These are phyloP conservation scores for Kwoniella heveanensis DNA, from an alignment of 768 basidiomycete species.

Conservation along the genomic window DNA sequence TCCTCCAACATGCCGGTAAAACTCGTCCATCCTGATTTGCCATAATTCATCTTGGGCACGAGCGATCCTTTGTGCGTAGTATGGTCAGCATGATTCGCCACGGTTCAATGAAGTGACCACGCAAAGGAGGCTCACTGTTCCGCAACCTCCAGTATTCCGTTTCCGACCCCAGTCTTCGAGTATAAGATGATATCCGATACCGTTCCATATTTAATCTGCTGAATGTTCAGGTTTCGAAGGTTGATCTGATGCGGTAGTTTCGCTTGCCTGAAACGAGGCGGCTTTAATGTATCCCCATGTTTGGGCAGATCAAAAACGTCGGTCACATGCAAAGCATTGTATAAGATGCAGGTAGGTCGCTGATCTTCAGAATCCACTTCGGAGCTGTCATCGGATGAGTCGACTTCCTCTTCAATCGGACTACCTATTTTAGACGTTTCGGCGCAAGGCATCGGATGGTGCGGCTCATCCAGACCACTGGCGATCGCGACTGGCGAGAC, in stretches of 20 bases:
- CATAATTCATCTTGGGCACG: conserved; percentile 52
- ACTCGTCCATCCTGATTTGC: conserved; percentile 42
- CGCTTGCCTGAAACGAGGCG: conserved; percentile 38
- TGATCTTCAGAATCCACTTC: conserved; percentile 30
- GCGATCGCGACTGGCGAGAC: conserved; percentile 26
- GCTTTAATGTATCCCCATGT: neutral
- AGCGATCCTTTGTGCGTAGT: conserved; percentile 36
- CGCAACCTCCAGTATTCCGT: conserved; percentile 49
- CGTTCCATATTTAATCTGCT: conserved; percentile 56
- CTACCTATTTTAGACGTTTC: conserved; percentile 6
- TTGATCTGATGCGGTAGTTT: conserved; percentile 50
- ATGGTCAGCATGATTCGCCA: neutral
- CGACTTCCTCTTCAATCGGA: conserved; percentile 15
- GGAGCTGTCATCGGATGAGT: neutral
- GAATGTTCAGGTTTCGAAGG: conserved; percentile 53
- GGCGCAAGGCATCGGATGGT: conserved; percentile 31
- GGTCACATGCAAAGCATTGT: conserved; percentile 45
- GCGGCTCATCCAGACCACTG: conserved; percentile 26
- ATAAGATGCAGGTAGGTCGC: conserved; percentile 37
- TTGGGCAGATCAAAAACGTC: conserved; percentile 47
- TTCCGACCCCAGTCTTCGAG: conserved; percentile 40
- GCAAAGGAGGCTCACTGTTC: conserved; percentile 35
- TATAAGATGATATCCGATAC: conserved; percentile 55
- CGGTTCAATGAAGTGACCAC: no score
- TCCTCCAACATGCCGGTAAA: conserved; percentile 25